Evolutionary conservation across 2,329 filamentous ascomycete genomes (phyloP).

Genomic region (Zarea fungicola): DNA sequence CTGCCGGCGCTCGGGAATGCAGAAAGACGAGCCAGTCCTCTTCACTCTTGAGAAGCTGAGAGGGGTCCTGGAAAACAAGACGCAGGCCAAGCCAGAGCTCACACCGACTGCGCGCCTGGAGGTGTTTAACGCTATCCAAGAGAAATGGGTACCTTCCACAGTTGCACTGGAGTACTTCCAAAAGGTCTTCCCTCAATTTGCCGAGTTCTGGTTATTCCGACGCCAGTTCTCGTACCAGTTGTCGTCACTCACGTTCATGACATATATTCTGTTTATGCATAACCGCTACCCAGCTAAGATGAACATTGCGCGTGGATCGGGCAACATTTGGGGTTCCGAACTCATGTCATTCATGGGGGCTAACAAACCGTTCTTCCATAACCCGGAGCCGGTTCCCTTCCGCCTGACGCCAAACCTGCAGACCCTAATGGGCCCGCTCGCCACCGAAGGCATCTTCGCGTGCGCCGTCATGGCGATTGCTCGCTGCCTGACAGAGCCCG

Average conservation of each 20-base stretch:
- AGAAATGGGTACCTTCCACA: conserved; percentile 82
- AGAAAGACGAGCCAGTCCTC: conserved; percentile 91
- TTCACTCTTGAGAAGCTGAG: conserved; percentile 95
- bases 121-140: conserved; percentile 90
- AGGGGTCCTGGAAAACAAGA: conserved; percentile 65
- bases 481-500: conserved; percentile 83
- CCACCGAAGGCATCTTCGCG: conserved; percentile 94
- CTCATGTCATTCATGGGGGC: conserved; percentile 85
- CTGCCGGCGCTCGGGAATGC: conserved; percentile 78
- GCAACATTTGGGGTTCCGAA: conserved; percentile 95
- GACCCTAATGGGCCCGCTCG: conserved; percentile 90
- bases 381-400: conserved; percentile 94
- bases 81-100: conserved; percentile 60
- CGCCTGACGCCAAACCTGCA: conserved; percentile 94
- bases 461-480: conserved; percentile 95
- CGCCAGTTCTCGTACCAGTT: conserved; percentile 95
- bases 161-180: conserved; percentile 88
- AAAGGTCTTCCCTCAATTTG: conserved; percentile 77
- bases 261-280: conserved; percentile 96
- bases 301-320: conserved; percentile 78
- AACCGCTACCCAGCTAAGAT: conserved; percentile 95
- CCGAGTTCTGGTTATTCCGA: conserved; percentile 98
- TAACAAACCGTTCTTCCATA: conserved; percentile 84
- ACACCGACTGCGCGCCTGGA: conserved; percentile 72
- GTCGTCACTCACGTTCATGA: conserved; percentile 94